Percentiles rank a stretch among this genome's conserved stretches.
These are phyloP conservation scores for Podaxis sp. DNA, from an alignment of 768 basidiomycete genomes.

Conservation along the genomic window DNA sequence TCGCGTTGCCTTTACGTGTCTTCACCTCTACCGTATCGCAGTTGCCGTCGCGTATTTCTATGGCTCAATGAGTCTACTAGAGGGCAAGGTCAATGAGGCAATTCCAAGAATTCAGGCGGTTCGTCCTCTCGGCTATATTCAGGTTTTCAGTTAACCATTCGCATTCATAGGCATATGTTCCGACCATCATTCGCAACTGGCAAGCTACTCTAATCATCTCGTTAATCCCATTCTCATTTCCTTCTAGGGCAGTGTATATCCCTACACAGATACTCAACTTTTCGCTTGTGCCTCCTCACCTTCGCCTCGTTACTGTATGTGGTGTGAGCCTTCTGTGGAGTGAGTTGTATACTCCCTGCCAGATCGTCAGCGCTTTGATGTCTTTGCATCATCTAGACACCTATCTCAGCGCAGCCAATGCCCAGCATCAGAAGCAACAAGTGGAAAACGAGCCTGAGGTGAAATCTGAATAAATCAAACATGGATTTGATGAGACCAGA, in stretches of 20 bases:
- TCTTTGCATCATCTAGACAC: slow-evolving; percentile 37
- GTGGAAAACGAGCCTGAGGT: background rate
- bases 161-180: slow-evolving; percentile 51
- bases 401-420: slow-evolving; percentile 57
- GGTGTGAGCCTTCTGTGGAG: slow-evolving; percentile 83
- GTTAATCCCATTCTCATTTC: background rate
- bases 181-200: slow-evolving; percentile 78
- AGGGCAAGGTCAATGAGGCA: slow-evolving; percentile 59
- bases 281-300: slow-evolving; percentile 66
- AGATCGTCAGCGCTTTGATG: background rate
- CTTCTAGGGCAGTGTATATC: slow-evolving; percentile 60
- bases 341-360: slow-evolving; percentile 29
- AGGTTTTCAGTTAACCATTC: background rate
- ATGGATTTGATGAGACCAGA: background rate
- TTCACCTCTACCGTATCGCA: slow-evolving; percentile 12
- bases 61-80: slow-evolving; percentile 73
- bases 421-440: slow-evolving; percentile 18
- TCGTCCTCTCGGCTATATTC: slow-evolving; percentile 12
- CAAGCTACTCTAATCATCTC: slow-evolving; percentile 21
- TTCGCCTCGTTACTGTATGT: slow-evolving; percentile 71
- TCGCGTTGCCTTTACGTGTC: background rate
- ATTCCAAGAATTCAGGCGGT: slow-evolving; percentile 45
- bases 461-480: background rate
- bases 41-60: slow-evolving; percentile 51
- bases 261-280: slow-evolving; percentile 83